These are phyloP conservation scores for Cytospora piceicola DNA, from an alignment of 2,329 filamentous ascomycete species.

Conservation along the genomic window DNA sequence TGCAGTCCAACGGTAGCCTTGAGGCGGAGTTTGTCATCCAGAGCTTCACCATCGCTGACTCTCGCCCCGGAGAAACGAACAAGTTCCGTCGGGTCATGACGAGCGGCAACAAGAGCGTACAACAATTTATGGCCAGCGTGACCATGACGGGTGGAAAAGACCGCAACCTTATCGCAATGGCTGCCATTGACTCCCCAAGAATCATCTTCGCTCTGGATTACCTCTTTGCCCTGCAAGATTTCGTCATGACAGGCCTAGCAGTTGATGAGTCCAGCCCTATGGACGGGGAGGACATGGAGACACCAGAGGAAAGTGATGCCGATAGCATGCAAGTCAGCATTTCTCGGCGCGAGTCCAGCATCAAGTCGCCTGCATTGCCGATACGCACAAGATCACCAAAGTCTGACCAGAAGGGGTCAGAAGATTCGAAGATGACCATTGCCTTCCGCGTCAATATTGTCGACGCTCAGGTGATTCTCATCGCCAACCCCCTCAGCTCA, in stretches of 20 bases:
- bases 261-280: slow-evolving; percentile 64
- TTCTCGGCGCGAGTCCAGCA: slow-evolving; percentile 37
- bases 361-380: slow-evolving; percentile 39
- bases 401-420: slow-evolving; percentile 32
- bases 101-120: slow-evolving; percentile 89
- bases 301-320: slow-evolving; percentile 61
- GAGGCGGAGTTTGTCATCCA: slow-evolving; percentile 93
- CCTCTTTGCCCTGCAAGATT: slow-evolving; percentile 84
- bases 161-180: slow-evolving; percentile 81
- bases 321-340: slow-evolving; percentile 59
- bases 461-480: slow-evolving; percentile 93
- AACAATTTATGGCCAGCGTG: slow-evolving; percentile 97
- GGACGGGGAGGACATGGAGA: slow-evolving; percentile 44
- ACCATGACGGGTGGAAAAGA: slow-evolving; percentile 88
- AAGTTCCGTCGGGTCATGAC: slow-evolving; percentile 99
- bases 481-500: slow-evolving; percentile 87
- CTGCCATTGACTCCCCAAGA: slow-evolving; percentile 91
- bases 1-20: slow-evolving; percentile 88
- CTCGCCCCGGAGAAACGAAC: slow-evolving; percentile 84
- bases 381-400: slow-evolving; percentile 31
- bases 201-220: slow-evolving; percentile 97
- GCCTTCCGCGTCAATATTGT: slow-evolving; percentile 93
- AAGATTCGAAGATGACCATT: slow-evolving; percentile 65
- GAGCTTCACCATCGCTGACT: slow-evolving; percentile 94
- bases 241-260: slow-evolving; percentile 73